Percentiles rank a stretch among this genome's conserved stretches.
These are phyloP conservation scores for Musa itinerans DNA, from an alignment of 176 grass and related monocot genomes.

Conservation along the genomic window DNA sequence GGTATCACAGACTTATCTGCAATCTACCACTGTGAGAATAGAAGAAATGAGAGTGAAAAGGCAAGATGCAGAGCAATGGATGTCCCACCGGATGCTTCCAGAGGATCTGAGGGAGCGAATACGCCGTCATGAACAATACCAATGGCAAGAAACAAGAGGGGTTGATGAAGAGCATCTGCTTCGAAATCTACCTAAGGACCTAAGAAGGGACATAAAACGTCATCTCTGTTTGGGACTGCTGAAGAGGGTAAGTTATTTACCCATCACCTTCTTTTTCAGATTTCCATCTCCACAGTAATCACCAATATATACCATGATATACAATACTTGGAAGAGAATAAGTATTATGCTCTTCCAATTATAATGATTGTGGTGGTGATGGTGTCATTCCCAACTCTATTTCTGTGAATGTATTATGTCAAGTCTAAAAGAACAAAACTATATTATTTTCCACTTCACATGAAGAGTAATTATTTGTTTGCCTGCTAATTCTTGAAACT, in stretches of 20 bases:
- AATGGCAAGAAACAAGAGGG: conserved; percentile 18
- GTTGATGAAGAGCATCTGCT: conserved; percentile 15
- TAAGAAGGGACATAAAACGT: conserved; percentile 17
- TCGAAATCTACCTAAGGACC: conserved; percentile 5
- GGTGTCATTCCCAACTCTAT: no score
- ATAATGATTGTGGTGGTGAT: no score
- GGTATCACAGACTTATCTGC: conserved; percentile 13
- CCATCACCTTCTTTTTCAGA: no score
- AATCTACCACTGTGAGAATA: conserved; percentile 19
- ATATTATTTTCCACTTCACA: neutral
- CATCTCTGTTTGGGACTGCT: conserved; percentile 11
- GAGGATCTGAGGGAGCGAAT: conserved; percentile 16
- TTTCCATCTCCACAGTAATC: neutral
- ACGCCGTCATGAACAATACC: conserved; percentile 15
- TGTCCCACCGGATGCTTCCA: conserved; percentile 15
- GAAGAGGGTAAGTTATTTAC: conserved; percentile 5
- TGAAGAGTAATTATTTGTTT: neutral
- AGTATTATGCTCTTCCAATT: neutral
- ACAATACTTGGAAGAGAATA: neutral
- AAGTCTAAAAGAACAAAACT: neutral
- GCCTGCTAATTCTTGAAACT: neutral
- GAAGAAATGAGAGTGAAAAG: conserved; percentile 23
- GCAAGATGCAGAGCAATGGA: conserved; percentile 19
- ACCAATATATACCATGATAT: neutral
- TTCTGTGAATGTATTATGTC: neutral